Base-by-base conservation (phyloP, 2,329 filamentous ascomycete genomes). In the Fusarium stilboides region DNA sequence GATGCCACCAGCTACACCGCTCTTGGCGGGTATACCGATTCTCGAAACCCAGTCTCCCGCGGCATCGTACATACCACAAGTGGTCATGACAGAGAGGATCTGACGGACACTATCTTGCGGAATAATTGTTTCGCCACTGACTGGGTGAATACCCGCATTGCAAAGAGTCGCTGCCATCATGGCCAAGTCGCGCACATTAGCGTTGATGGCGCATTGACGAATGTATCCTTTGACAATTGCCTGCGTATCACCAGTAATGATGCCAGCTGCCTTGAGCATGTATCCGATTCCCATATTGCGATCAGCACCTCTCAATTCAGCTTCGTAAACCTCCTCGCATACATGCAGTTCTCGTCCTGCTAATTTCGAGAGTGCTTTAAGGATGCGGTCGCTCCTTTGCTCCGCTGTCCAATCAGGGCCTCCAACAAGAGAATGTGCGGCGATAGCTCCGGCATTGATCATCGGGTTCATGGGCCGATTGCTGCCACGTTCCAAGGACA, bases 11-110 rank as follows among this genome's bases (percentile, higher is more conserved):
- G 76, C 72, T 1, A 78, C 76, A 31, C 79, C 79, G 45, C 77
- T 79, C 71, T 81, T 81, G 17, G 79, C 79, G 1, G 79, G 79
- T 31, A 81, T 80, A 4, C 79, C 79, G 8, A 81, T 76, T 22
- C 74, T 77, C 8, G 78, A 79, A 2, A 81, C 76, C 79, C 79
- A 81, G 49, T 80, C 77, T 6, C 79, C 79, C 0, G 79, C 79
- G n/a, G 78, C 77, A 65, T 80, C 75, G 66, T 81, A 81, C 79
- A 81, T 81, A 31, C 80, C 79, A 43, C 80, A 81, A 1, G 80
- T 81, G 1, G 80, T 81, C 79, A 81, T 81, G 56, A 81, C 76
- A 10, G 80, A 81, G 4, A 81, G 72, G 1, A 81, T 78, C 44
- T 81, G 80, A 9, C 80, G 76, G 1, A 81, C 79, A 49, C 77